phyloP scores from a whole-genome alignment of 2,329 filamentous ascomycete species.

The Fusarium hostae region DNA sequence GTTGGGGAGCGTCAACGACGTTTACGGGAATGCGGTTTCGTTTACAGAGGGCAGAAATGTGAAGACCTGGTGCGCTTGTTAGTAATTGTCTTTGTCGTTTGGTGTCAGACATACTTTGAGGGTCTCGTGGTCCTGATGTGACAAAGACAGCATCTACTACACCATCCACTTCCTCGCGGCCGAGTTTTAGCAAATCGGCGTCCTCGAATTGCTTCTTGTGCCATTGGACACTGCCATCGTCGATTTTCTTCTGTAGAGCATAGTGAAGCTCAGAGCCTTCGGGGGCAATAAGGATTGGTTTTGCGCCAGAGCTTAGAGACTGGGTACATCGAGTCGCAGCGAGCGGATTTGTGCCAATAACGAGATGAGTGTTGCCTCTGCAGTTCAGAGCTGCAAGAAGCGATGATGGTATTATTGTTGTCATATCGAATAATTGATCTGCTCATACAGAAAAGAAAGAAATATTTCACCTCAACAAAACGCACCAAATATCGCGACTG shows the following conservation, averaged over 20 bases:
- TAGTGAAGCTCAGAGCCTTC: slow-evolving; percentile 69
- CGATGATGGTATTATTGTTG: slow-evolving; percentile 48
- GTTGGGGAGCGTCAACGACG: slow-evolving; percentile 84
- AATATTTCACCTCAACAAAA: not conserved
- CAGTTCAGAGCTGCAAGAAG: slow-evolving; percentile 80
- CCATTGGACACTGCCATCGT: slow-evolving; percentile 74
- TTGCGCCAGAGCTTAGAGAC: slow-evolving; percentile 84
- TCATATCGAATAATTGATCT: slow-evolving; percentile 11
- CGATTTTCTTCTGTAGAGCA: slow-evolving; percentile 70
- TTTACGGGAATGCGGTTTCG: slow-evolving; percentile 90
- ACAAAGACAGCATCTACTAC: slow-evolving; percentile 95
- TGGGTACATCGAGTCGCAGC: slow-evolving; percentile 85
- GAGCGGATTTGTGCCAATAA: slow-evolving; percentile 87
- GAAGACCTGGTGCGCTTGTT: slow-evolving; percentile 58
- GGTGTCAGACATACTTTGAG: slow-evolving; percentile 49
- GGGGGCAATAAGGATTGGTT: slow-evolving; percentile 81
- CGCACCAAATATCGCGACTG: slow-evolving; percentile 9
- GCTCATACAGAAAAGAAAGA: slow-evolving; percentile 12
- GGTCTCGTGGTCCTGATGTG: slow-evolving; percentile 66
- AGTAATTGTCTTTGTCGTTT: not conserved
- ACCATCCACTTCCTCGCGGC: slow-evolving; percentile 79
- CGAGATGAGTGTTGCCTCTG: slow-evolving; percentile 78
- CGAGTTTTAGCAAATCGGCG: slow-evolving; percentile 77
- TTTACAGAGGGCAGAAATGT: slow-evolving; percentile 80
- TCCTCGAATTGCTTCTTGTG: slow-evolving; percentile 74